A percentile compares a stretch with the other conserved stretches of the same genome.
phyloP scores from a whole-genome alignment of 192 early-diverging fungal genomes.

The Coemansia sp. region DNA sequence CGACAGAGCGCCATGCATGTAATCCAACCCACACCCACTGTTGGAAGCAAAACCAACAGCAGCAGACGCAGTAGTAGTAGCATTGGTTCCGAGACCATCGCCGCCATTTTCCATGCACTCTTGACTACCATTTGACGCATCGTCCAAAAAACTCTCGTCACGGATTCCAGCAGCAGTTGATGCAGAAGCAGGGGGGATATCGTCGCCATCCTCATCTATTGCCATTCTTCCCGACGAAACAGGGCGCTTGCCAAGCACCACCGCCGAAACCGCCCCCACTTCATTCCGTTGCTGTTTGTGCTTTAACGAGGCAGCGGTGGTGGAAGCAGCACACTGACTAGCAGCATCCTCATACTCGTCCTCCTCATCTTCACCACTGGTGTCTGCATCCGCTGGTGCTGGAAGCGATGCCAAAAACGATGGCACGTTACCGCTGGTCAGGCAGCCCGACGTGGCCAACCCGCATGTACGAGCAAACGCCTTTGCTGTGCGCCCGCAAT shows the following conservation, averaged over 20 bases:
- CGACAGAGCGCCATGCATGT: slow-evolving; percentile 5
- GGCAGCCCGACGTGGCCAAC: slow-evolving; percentile 27
- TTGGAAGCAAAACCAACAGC: too few relatives aligned
- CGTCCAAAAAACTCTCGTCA: background rate
- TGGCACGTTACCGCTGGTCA: slow-evolving; percentile 18
- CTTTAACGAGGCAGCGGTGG: too few relatives aligned
- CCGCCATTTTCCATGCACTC: background rate
- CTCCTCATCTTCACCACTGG: background rate
- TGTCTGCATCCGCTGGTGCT: background rate
- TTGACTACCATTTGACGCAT: background rate
- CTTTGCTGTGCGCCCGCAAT: slow-evolving; percentile 43
- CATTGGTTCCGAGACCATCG: background rate
- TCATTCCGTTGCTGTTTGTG: background rate
- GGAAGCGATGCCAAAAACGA: slow-evolving; percentile 22
- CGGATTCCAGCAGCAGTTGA: too few relatives aligned
- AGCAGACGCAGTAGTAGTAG: background rate
- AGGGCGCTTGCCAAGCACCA: slow-evolving; percentile 3
- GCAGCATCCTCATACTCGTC: too few relatives aligned
- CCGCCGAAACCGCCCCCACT: background rate
- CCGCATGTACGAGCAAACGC: slow-evolving; percentile 47
- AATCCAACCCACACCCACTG: too few relatives aligned
- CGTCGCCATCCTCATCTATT: background rate
- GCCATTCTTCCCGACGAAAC: background rate
- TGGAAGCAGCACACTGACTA: background rate
- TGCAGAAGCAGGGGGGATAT: too few relatives aligned